Base-by-base conservation (phyloP, 1,284 basidiomycete species). In the Bondarzewia mesenterica region DNA sequence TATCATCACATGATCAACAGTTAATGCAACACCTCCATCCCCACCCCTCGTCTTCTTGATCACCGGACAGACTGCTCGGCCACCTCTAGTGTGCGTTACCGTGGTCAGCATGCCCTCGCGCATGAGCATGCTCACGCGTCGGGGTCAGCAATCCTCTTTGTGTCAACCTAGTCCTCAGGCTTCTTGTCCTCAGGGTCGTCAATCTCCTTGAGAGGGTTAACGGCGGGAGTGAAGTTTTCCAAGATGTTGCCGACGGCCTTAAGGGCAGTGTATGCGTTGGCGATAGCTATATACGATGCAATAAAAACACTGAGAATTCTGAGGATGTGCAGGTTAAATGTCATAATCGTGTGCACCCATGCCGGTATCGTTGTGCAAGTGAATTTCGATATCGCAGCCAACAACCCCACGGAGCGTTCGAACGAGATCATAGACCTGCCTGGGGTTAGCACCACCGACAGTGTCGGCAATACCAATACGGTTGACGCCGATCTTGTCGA, bases 401-500 rank as follows among this genome's bases (percentile, higher is more conserved):
- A 97, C 93, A 48, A 99, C 96, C 51, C 96, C 92, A 54, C 96
- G 79, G 38, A 99, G 78, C 8, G 96, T 99, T 56, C 96, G 80
- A 57, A 99, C 93, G 57, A 99, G 85, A 52, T 99, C 96, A 69
- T 99, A 99, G 7, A 99, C 96, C 67, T 99, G 96, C 61, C 96
- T 78, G 14, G 96, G 94, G 75, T 98, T 98, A 51, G 96, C 96
- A 62, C 95, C 97, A 46, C 96, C 96, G 57, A 99, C 96, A 12
- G 96, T 99, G 70, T 99, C 96, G 32, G 96, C 96, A 57, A 99
- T 95, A 68, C 96, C 96, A 57, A 99, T 96, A 58, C 96, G 86
- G 78, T 99, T 94, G 49, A 99, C 95, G 52, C 95, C 96, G 60
- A 99, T 94, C 79, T 98, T 98, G 77, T 99, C 96, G 49, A 99